phyloP scores from a whole-genome alignment of 257 asterid genomes.

The Solanum piurae region DNA sequence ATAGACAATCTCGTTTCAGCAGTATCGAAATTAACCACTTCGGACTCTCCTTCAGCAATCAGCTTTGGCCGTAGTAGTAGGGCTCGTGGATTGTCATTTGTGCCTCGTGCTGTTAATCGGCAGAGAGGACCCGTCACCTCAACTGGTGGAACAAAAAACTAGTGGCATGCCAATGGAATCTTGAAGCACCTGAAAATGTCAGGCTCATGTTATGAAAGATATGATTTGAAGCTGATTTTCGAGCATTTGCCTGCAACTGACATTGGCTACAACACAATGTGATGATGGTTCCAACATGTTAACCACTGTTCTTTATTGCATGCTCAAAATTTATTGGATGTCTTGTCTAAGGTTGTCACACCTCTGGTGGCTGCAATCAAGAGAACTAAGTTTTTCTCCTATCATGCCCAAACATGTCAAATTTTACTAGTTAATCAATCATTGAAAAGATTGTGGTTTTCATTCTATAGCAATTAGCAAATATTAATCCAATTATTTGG shows the following conservation, averaged over 20 bases:
- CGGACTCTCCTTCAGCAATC: slow-evolving; percentile 65
- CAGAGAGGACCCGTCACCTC: slow-evolving; percentile 28
- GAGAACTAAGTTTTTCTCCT: slow-evolving; percentile 32
- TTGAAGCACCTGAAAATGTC: not conserved
- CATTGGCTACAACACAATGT: not conserved
- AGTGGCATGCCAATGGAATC: not conserved
- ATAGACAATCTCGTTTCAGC: slow-evolving; percentile 68
- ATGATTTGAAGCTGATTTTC: not conserved
- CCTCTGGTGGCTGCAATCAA: not conserved
- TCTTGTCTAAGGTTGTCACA: not conserved
- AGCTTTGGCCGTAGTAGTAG: slow-evolving; percentile 81
- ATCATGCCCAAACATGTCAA: slow-evolving; percentile 81
- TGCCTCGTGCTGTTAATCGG: slow-evolving; percentile 58
- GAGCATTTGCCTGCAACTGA: not conserved
- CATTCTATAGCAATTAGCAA: slow-evolving; percentile 25
- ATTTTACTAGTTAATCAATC: slow-evolving; percentile 29
- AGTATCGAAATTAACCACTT: slow-evolving; percentile 72
- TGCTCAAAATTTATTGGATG: not conserved
- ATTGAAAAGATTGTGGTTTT: slow-evolving; percentile 47
- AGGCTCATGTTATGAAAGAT: not conserved
- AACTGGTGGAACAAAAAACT: slow-evolving; percentile 6
- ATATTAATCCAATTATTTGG: not conserved
- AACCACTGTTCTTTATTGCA: not conserved
- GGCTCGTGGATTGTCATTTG: slow-evolving; percentile 54
- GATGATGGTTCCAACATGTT: not conserved